Conservation (phyloP, 1,284 basidiomycete genomes). For the Cutaneotrichosporon spelunceum region DNA sequence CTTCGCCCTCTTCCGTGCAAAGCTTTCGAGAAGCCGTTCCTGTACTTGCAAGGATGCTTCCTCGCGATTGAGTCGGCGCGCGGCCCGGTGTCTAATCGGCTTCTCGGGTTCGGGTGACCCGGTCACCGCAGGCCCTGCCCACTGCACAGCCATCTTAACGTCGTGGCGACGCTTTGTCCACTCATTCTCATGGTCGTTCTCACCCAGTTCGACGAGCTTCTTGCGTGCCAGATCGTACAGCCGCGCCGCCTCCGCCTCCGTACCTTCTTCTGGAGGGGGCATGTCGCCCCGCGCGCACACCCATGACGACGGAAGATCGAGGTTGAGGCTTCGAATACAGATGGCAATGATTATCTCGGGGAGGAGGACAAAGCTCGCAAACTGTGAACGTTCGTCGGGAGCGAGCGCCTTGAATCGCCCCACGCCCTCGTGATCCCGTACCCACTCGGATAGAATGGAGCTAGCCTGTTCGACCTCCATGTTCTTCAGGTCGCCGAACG, state of each 20-base stretch:
- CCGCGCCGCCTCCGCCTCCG: not conserved
- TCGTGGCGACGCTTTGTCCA: not conserved
- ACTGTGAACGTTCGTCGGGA: slow-evolving; percentile 13
- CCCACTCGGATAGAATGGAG: slow-evolving; percentile 33
- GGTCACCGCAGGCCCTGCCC: not conserved
- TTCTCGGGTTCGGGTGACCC: not conserved
- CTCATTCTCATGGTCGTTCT: not conserved
- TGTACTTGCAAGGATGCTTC: not conserved
- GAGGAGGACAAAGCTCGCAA: slow-evolving; percentile 27
- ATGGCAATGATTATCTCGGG: slow-evolving; percentile 33
- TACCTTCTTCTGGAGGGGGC: not conserved
- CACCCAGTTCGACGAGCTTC: not conserved
- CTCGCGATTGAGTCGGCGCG: not conserved
- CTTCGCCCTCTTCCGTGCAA: not conserved
- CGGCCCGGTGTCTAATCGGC: not conserved
- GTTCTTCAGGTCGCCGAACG: slow-evolving; percentile 32
- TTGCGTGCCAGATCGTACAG: not conserved
- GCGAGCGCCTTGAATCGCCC: slow-evolving; percentile 28
- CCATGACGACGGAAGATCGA: not conserved
- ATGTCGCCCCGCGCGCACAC: not conserved
- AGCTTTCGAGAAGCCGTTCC: not conserved
- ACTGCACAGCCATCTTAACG: not conserved
- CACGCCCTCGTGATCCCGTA: not conserved
- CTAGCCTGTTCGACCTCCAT: slow-evolving; percentile 27
- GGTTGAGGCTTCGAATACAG: not conserved